Evolutionary conservation across 2,329 filamentous ascomycete species (phyloP).

Genomic region (Pseudopyricularia cyperi): DNA sequence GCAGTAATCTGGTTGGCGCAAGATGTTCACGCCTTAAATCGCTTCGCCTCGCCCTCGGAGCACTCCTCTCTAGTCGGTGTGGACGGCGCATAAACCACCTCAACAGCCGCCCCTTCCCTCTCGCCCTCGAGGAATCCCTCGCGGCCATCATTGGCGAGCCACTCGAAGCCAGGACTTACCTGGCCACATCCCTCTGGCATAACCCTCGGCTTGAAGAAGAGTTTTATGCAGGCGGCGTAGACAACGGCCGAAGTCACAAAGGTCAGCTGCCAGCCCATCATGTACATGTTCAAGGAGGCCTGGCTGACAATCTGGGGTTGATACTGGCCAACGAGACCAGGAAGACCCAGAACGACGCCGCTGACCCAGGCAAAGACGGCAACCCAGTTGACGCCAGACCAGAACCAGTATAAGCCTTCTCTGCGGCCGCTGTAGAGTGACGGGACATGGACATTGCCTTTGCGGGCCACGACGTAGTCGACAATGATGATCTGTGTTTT

Average conservation of each 20-base stretch:
- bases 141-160: constrained; percentile 7
- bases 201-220: constrained; percentile 12
- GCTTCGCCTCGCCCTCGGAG: neutral
- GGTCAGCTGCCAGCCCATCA: constrained; percentile 19
- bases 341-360: constrained; percentile 19
- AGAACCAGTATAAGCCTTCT: constrained; percentile 13
- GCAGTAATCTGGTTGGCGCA: too few species aligned
- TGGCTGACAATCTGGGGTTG: constrained; percentile 14
- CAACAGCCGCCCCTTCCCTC: neutral
- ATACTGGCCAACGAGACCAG: constrained; percentile 19
- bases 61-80: neutral
- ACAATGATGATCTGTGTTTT: constrained; percentile 2
- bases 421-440: neutral
- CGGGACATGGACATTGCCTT: constrained; percentile 7
- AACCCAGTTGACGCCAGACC: constrained; percentile 19
- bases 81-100: neutral
- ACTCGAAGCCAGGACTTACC: constrained; percentile 10
- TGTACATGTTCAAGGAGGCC: constrained; percentile 16
- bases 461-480: constrained; percentile 11
- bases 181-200: constrained; percentile 10
- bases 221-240: constrained; percentile 9
- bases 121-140: constrained; percentile 5
- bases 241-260: constrained; percentile 13
- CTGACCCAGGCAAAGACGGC: constrained; percentile 17
- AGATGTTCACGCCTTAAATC: neutral